Conservation (phyloP, 2,329 filamentous ascomycete genomes). For the Monosporascus sp. region DNA sequence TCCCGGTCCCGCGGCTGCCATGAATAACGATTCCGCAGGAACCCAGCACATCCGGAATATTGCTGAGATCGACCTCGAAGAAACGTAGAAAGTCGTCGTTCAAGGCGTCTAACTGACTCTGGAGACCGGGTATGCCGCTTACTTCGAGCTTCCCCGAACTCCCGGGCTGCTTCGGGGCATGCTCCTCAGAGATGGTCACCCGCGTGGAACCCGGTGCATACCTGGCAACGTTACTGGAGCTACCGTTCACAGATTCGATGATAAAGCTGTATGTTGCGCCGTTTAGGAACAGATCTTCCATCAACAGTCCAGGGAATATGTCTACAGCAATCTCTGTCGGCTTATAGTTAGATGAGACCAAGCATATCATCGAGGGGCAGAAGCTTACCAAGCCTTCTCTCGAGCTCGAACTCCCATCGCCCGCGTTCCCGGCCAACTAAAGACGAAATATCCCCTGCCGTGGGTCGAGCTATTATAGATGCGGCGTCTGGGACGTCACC, state of each 20-base stretch:
- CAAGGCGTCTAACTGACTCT: constrained; percentile 57
- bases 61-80: constrained; percentile 40
- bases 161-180: constrained; percentile 12
- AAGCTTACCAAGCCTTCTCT: constrained; percentile 22
- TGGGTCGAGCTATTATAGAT: constrained; percentile 57
- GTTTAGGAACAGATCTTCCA: constrained; percentile 58
- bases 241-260: constrained; percentile 50
- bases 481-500: constrained; percentile 52
- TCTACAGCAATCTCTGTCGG: constrained; percentile 58
- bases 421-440: constrained; percentile 24
- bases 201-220: constrained; percentile 34
- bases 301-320: constrained; percentile 63
- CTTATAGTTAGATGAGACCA: constrained; percentile 3
- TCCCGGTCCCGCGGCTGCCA: constrained; percentile 80
- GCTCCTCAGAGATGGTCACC: constrained; percentile 33
- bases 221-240: constrained; percentile 38
- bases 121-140: constrained; percentile 62
- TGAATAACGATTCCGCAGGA: constrained; percentile 67
- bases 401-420: constrained; percentile 24
- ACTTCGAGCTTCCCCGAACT: constrained; percentile 37
- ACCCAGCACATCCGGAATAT: constrained; percentile 29
- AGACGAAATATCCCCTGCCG: constrained; percentile 36
- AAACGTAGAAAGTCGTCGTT: constrained; percentile 57
- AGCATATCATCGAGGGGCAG: not conserved
- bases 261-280: constrained; percentile 58